phyloP scores from a whole-genome alignment of 2,329 filamentous ascomycete species.

The Aspergillus floridensis region DNA sequence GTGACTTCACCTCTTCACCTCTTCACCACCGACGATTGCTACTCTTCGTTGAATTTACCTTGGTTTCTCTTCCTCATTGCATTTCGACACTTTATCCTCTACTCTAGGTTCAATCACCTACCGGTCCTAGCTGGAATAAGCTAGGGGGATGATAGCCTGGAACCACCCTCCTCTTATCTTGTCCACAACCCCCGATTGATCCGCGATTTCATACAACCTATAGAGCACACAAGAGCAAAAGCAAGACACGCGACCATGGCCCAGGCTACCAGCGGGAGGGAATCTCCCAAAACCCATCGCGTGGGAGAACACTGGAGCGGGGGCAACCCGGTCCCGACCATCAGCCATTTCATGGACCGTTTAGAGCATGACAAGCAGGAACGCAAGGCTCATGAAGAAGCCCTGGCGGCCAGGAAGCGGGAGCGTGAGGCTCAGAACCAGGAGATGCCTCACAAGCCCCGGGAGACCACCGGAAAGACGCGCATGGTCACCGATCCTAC shows the following conservation, averaged over 20 bases:
- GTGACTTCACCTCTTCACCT: neutral
- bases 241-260: conserved; percentile 14
- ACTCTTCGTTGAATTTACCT: neutral
- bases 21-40: neutral
- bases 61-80: neutral
- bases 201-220: neutral
- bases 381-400: conserved; percentile 52
- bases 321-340: conserved; percentile 79
- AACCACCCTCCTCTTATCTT: neutral
- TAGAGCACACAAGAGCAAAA: neutral
- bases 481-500: conserved; percentile 79
- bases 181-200: neutral
- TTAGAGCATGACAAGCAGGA: conserved; percentile 76
- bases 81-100: too few species aligned
- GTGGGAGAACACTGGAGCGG: conserved; percentile 75
- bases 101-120: neutral
- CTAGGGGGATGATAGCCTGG: neutral
- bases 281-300: conserved; percentile 40
- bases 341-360: conserved; percentile 76
- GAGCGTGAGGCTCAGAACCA: conserved; percentile 39
- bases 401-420: conserved; percentile 9
- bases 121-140: neutral
- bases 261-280: conserved; percentile 13
- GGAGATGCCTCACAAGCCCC: conserved; percentile 52
- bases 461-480: conserved; percentile 45